These are phyloP conservation scores for Penicillium thymicola DNA, from an alignment of 2,329 filamentous ascomycete genomes.

Conservation along the genomic window DNA sequence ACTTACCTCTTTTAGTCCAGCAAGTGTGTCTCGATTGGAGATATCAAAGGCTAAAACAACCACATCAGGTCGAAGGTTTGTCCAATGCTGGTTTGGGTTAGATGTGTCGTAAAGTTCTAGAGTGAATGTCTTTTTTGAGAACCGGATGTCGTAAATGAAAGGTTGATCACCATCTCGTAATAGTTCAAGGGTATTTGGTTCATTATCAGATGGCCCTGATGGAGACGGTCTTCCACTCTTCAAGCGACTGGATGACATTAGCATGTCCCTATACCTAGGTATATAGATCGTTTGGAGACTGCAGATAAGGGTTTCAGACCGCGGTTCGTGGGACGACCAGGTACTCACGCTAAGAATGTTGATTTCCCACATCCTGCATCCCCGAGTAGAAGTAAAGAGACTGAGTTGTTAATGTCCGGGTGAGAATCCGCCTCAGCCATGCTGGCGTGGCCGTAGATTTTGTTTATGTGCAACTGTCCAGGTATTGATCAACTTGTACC, in stretches of 20 bases:
- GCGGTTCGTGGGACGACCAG: no score
- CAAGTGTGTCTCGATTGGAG: constrained; percentile 50
- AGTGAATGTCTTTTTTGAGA: constrained; percentile 54
- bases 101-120: constrained; percentile 57
- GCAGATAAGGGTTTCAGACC: background rate
- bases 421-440: constrained; percentile 8
- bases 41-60: constrained; percentile 60
- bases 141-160: constrained; percentile 56
- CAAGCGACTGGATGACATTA: constrained; percentile 14
- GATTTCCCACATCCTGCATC: constrained; percentile 61
- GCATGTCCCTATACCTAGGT: background rate
- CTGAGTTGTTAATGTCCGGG: constrained; percentile 18
- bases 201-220: constrained; percentile 21
- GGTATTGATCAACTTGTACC: background rate
- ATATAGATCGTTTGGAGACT: background rate
- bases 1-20: constrained; percentile 44
- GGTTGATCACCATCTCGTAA: constrained; percentile 58
- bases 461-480: background rate
- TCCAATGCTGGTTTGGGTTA: constrained; percentile 55
- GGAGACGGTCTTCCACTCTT: constrained; percentile 17
- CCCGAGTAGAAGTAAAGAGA: constrained; percentile 54
- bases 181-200: constrained; percentile 37
- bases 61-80: constrained; percentile 52
- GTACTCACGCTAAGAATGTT: constrained; percentile 59
- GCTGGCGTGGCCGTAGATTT: background rate